These are phyloP conservation scores for Rhypophila decipiens DNA, from an alignment of 495 filamentous ascomycete species.

Conservation along the genomic window DNA sequence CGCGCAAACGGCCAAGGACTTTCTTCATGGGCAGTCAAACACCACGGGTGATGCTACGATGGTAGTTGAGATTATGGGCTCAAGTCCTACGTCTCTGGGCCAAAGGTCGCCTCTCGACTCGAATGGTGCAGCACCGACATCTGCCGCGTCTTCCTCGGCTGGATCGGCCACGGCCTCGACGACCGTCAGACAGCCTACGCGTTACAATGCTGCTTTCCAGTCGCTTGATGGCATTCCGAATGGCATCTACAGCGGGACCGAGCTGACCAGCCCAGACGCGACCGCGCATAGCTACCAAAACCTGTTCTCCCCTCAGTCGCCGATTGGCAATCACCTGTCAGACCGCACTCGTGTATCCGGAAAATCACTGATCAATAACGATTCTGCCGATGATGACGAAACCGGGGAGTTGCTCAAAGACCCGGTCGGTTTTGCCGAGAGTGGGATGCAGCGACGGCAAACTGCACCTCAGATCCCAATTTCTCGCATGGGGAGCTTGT, in stretches of 20 bases:
- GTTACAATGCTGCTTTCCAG: conserved; percentile 75
- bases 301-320: conserved; percentile 79
- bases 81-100: conserved; percentile 29
- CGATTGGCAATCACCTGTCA: conserved; percentile 66
- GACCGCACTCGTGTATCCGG: conserved; percentile 67
- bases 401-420: conserved; percentile 79
- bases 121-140: conserved; percentile 16
- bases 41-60: conserved; percentile 67
- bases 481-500: conserved; percentile 63
- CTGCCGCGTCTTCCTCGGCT: conserved; percentile 30
- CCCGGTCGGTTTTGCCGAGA: conserved; percentile 77
- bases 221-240: conserved; percentile 64
- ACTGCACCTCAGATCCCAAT: conserved; percentile 72
- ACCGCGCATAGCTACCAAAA: conserved; percentile 61
- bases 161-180: conserved; percentile 52
- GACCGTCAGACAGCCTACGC: conserved; percentile 66
- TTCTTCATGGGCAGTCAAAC: conserved; percentile 76
- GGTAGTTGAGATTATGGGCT: conserved; percentile 66
- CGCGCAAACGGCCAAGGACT: conserved; percentile 68
- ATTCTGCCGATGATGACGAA: conserved; percentile 72
- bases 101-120: conserved; percentile 35
- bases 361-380: conserved; percentile 80
- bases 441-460: conserved; percentile 59
- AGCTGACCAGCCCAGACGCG: conserved; percentile 55
- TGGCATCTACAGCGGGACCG: conserved; percentile 47